Base-by-base conservation (phyloP, 257 asterid species). In the Petunia axillaris region DNA sequence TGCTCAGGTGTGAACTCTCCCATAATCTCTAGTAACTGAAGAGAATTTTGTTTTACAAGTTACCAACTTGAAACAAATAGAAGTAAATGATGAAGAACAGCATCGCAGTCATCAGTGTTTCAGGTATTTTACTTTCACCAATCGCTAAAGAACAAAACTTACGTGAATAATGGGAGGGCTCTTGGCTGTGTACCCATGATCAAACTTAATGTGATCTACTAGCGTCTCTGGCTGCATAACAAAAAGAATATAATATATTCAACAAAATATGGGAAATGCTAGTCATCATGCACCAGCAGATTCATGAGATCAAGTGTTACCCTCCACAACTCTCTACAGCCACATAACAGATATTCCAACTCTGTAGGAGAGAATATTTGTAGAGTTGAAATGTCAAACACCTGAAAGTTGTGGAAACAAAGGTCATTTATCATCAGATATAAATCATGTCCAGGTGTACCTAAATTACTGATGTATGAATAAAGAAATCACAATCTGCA, bases 281-380 rank as follows among this genome's bases (percentile, higher is more conserved):
- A 36, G 54, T 59, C 68, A 39, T 58, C 9, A 76, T 10, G n/a
- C 25, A 58, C 25, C n/a, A 8, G 70, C 15, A 25, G 25, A 54
- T 76, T 60, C 39, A 76, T 35, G 55, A 55, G 41, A 58, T 64
- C 60, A 82, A 41, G 73, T 52, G 75, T 81, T 83, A 95, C 99
- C 99, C 91, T 92, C 99, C 99, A 95, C 76, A 92, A 73, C 90
- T 93, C 99, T 84, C 97, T 85, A 73, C 97, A 98, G 73, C 99
- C 99, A 78, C 99, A 93, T 54, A 95, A 92, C 77, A 95, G 89
- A 81, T 92, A 85, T 88, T 95, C 97, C 91, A 95, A 85, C 93
- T 95, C 99, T 75, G 81, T 79, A 67, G 97, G 95, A 83, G 97
- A 87, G 82, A 95, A 95, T 83, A 95, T 95, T 92, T 95, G 98